Conservation (phyloP, 176 grass and related monocot species). For the Bonia amplexicaulis region DNA sequence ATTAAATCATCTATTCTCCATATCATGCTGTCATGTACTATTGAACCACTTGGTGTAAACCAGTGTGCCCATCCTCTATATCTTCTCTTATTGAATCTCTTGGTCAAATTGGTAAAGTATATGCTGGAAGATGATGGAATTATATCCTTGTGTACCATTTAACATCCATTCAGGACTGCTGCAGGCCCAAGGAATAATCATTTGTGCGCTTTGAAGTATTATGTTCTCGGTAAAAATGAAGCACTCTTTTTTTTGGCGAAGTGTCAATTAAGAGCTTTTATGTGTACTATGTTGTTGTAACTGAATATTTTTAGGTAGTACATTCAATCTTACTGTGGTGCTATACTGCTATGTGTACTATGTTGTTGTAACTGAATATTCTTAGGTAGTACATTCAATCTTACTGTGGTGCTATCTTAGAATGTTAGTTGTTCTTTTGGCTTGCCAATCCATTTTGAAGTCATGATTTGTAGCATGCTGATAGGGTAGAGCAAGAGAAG, state of each 20-base stretch:
- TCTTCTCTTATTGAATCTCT: not conserved
- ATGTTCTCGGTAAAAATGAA: not conserved
- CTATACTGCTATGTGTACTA: not conserved
- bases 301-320: not conserved
- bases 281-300: not conserved
- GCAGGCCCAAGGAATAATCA: not conserved
- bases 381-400: conserved; percentile 3
- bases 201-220: not conserved
- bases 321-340: not conserved
- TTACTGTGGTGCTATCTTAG: not conserved
- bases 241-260: not conserved
- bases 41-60: not conserved
- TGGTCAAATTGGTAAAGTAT: not conserved
- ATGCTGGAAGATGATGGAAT: conserved; percentile 4
- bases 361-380: not conserved
- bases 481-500: conserved; percentile 85
- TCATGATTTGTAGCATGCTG: conserved; percentile 38
- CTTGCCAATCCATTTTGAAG: conserved; percentile 24
- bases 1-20: not conserved
- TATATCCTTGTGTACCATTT: conserved; percentile 14
- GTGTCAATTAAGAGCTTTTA: not conserved
- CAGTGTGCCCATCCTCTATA: not conserved
- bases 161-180: not conserved
- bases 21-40: not conserved
- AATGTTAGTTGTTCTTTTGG: conserved; percentile 8